Conservation (phyloP, 2,329 filamentous ascomycete species). For the Aspergillus neoniger region DNA sequence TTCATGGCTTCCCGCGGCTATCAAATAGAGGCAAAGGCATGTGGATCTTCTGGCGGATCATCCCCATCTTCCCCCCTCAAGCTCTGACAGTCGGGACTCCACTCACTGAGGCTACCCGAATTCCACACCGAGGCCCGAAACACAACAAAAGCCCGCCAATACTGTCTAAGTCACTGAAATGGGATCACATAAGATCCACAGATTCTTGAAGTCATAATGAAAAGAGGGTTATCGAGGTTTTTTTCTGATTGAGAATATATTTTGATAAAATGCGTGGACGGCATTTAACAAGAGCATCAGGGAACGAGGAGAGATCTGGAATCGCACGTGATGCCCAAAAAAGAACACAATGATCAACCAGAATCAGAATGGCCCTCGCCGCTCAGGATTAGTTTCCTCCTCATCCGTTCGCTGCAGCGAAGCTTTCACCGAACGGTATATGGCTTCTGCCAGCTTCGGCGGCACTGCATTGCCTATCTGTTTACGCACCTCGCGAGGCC, state of each 20-base stretch:
- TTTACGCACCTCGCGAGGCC: constrained; percentile 43
- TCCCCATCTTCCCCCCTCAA: neutral
- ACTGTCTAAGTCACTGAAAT: too few species aligned
- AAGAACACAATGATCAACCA: neutral
- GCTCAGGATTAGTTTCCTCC: constrained; percentile 18
- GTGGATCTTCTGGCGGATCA: constrained; percentile 9
- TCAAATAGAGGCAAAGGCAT: neutral
- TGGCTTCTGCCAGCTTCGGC: constrained; percentile 48
- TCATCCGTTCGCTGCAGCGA: constrained; percentile 42
- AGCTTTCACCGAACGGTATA: constrained; percentile 42
- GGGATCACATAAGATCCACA: too few species aligned
- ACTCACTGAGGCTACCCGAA: neutral
- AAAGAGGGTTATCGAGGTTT: too few species aligned
- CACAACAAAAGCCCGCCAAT: neutral
- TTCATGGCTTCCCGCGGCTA: constrained; percentile 11
- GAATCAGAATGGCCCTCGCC: neutral
- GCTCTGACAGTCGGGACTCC: neutral
- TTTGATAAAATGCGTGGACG: too few species aligned
- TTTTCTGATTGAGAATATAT: too few species aligned
- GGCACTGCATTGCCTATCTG: constrained; percentile 84
- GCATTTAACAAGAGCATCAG: too few species aligned
- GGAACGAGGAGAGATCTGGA: too few species aligned
- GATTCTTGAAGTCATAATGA: too few species aligned
- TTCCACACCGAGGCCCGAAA: neutral
- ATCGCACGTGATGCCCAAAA: neutral